Evolutionary conservation across 2,329 filamentous ascomycete genomes (phyloP).

Genomic region (Venturiaceae sp.): DNA sequence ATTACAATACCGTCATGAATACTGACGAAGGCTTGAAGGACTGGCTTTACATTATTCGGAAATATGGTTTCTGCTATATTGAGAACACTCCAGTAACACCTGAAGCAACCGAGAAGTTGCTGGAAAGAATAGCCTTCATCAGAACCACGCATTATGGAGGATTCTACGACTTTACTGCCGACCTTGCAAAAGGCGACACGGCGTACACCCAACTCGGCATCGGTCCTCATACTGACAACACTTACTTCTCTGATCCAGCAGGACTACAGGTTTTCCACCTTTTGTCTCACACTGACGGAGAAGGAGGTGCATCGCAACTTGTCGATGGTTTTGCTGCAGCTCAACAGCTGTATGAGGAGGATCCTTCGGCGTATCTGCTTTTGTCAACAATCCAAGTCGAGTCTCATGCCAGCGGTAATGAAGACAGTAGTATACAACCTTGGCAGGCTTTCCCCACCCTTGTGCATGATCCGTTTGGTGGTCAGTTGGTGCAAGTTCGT

Average conservation of each 20-base stretch:
- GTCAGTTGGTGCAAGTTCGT: constrained; percentile 53
- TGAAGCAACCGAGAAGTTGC: constrained; percentile 60
- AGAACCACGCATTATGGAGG: constrained; percentile 82
- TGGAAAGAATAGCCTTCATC: constrained; percentile 78
- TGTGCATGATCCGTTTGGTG: constrained; percentile 40
- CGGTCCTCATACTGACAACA: constrained; percentile 83
- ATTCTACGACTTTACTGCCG: constrained; percentile 81
- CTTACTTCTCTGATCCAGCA: constrained; percentile 88
- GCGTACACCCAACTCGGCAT: constrained; percentile 79
- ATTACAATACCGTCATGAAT: constrained; percentile 52
- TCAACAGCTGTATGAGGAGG: constrained; percentile 42
- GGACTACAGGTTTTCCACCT: constrained; percentile 91
- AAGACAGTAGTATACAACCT: constrained; percentile 71
- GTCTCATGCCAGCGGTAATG: constrained; percentile 80
- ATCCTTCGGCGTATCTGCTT: constrained; percentile 45
- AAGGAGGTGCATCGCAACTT: constrained; percentile 69
- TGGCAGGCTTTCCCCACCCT: constrained; percentile 63
- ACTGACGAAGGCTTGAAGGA: constrained; percentile 46
- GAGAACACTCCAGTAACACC: constrained; percentile 58
- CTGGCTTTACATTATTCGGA: constrained; percentile 56
- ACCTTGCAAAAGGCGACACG: constrained; percentile 79
- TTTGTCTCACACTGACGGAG: constrained; percentile 62
- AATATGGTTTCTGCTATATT: constrained; percentile 70
- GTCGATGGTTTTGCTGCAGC: constrained; percentile 81
- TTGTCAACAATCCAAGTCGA: constrained; percentile 52